These are phyloP conservation scores for Solanum sitiens DNA, from an alignment of 257 asterid genomes.

Conservation along the genomic window DNA sequence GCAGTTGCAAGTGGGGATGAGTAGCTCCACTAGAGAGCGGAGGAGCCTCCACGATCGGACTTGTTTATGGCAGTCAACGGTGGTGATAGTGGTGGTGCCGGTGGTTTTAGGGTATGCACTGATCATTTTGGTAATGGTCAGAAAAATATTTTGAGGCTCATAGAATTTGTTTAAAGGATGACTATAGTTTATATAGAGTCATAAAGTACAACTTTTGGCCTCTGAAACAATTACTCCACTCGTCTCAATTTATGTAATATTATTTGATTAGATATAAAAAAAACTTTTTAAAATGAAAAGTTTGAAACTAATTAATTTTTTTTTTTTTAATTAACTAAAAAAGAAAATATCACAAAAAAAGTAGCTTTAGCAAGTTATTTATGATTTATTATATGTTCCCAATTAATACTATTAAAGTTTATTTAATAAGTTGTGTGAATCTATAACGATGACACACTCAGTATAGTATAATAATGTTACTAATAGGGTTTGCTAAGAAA, in stretches of 20 bases:
- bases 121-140: slow-evolving; percentile 4
- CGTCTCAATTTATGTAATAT: neutral
- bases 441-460: neutral
- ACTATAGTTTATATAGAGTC: neutral
- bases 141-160: neutral
- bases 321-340: neutral
- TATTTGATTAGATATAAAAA: neutral
- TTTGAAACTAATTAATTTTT: too few relatives aligned
- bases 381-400: neutral
- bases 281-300: too few relatives aligned
- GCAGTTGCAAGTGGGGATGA: slow-evolving; percentile 53
- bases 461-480: too few relatives aligned
- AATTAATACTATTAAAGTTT: neutral
- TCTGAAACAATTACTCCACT: neutral
- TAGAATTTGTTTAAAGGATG: neutral
- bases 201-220: neutral
- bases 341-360: neutral
- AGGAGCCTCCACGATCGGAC: slow-evolving; percentile 68
- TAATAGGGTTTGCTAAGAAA: too few relatives aligned
- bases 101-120: slow-evolving; percentile 4
- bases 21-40: slow-evolving; percentile 40
- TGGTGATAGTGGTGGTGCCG: slow-evolving; percentile 11
- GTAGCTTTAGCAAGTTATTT: neutral
- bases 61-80: slow-evolving; percentile 58
- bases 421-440: neutral